These are phyloP conservation scores for Prunus padus DNA, from an alignment of 306 rosid species.

Conservation along the genomic window DNA sequence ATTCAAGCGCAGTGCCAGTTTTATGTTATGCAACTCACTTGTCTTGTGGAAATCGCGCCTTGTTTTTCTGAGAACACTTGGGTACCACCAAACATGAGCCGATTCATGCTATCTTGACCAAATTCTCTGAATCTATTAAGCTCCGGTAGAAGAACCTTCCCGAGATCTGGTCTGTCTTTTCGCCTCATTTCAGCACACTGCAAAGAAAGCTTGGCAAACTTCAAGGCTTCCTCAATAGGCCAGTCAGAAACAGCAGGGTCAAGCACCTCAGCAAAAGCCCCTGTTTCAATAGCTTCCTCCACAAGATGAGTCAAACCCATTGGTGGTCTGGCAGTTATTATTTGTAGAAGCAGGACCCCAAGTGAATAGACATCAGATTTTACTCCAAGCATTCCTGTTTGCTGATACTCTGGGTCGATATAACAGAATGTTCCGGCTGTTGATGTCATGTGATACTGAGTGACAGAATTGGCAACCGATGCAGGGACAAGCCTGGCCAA, in stretches of 20 bases:
- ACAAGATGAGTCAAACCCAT: constrained; percentile 79
- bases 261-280: constrained; percentile 60
- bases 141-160: constrained; percentile 59
- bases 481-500: constrained; percentile 90
- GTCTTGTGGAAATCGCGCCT: constrained; percentile 22
- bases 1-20: not conserved
- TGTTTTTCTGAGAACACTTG: constrained; percentile 10
- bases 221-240: constrained; percentile 68
- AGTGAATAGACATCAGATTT: constrained; percentile 81
- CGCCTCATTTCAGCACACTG: constrained; percentile 77
- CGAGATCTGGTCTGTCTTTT: constrained; percentile 85
- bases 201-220: constrained; percentile 56
- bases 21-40: constrained; percentile 37
- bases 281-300: constrained; percentile 53
- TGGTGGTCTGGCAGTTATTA: constrained; percentile 69
- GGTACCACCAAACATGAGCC: constrained; percentile 21
- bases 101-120: constrained; percentile 49
- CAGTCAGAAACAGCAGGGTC: constrained; percentile 71
- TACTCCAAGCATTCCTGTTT: constrained; percentile 77
- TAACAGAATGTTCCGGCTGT: constrained; percentile 93
- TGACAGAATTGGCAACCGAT: constrained; percentile 59
- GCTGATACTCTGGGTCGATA: constrained; percentile 92
- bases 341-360: constrained; percentile 75
- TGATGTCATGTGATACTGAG: constrained; percentile 83
- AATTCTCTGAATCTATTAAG: constrained; percentile 59